Evolutionary conservation across 768 basidiomycete species (phyloP).

Genomic region (Lactarius akahatsu): DNA sequence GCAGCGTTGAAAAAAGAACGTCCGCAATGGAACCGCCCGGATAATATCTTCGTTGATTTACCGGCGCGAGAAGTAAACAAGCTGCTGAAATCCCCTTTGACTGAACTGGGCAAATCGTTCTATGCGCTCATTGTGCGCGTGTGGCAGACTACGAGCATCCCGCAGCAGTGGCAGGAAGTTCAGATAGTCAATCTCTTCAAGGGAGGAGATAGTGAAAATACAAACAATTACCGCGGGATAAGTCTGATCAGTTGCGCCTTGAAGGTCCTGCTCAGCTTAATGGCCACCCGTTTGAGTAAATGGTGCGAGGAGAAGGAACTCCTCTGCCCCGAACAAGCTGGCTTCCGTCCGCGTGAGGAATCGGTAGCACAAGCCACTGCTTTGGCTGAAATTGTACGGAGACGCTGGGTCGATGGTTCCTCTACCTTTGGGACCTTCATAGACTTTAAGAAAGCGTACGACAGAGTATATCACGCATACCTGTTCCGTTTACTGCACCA

Average conservation of each 20-base stretch:
- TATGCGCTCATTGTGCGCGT: accelerated
- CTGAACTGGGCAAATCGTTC: neutral
- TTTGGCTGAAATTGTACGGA: slow-evolving; percentile 24
- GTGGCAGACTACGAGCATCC: neutral
- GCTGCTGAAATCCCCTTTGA: neutral
- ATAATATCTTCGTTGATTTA: neutral
- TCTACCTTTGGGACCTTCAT: slow-evolving; percentile 22
- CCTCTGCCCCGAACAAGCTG: slow-evolving; percentile 6
- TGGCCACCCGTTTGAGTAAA: slow-evolving; percentile 7
- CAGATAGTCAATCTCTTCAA: slow-evolving; percentile 22
- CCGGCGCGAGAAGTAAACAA: neutral
- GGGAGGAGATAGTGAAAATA: slow-evolving; percentile 18
- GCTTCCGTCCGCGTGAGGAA: slow-evolving; percentile 25
- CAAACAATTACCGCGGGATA: slow-evolving; percentile 26
- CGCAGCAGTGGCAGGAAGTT: slow-evolving; percentile 19
- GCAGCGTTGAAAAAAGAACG: neutral
- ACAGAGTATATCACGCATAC: slow-evolving; percentile 22
- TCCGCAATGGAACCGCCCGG: neutral
- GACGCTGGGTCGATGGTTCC: neutral
- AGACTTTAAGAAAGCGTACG: slow-evolving; percentile 28
- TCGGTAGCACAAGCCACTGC: slow-evolving; percentile 24
- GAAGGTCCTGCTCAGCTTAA: slow-evolving; percentile 22
- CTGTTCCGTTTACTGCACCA: slow-evolving; percentile 23
- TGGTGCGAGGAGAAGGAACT: neutral
- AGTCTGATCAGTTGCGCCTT: slow-evolving; percentile 24